Conservation (phyloP, 2,329 filamentous ascomycete genomes). For the Lojkania enalia region DNA sequence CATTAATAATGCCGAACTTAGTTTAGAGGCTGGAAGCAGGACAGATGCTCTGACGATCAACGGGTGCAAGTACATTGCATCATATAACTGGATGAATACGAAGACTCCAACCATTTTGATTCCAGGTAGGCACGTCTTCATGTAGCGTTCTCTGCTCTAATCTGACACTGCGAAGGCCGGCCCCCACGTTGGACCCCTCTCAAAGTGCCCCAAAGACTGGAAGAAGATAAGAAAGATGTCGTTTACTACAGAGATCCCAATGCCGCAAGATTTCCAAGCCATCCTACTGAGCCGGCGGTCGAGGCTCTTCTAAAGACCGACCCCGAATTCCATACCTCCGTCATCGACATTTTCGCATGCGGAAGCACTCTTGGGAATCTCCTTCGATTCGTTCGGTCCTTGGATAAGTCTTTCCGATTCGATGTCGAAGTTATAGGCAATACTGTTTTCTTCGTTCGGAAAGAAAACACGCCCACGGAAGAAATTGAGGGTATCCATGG, state of each 20-base stretch:
- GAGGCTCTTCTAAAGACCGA: conserved; percentile 47
- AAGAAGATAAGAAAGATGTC: conserved; percentile 51
- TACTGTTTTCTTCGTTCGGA: conserved; percentile 65
- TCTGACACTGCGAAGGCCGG: conserved; percentile 46
- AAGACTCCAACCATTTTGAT: conserved; percentile 43
- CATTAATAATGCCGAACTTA: conserved; percentile 20
- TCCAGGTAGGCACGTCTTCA: conserved; percentile 23
- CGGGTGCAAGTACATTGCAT: conserved; percentile 50
- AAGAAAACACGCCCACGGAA: conserved; percentile 63
- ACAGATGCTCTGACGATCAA: conserved; percentile 35
- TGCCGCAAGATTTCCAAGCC: conserved; percentile 52
- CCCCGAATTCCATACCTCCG: conserved; percentile 36
- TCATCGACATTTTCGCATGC: conserved; percentile 62
- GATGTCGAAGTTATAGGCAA: conserved; percentile 59
- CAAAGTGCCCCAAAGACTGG: conserved; percentile 35
- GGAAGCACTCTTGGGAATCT: conserved; percentile 65
- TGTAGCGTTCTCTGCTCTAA: not conserved
- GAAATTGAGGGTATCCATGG: conserved; percentile 60
- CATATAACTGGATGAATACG: conserved; percentile 56
- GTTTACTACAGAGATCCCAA: conserved; percentile 62
- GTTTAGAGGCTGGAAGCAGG: not conserved
- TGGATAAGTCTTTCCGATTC: conserved; percentile 60
- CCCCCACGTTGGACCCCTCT: conserved; percentile 58
- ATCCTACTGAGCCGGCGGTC: conserved; percentile 58
- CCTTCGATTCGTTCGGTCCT: conserved; percentile 56